Evolutionary conservation across 306 rosid species (phyloP), one percentile per base, ranked within the genome.

Genomic region (Pyrus bretschneideri): DNA sequence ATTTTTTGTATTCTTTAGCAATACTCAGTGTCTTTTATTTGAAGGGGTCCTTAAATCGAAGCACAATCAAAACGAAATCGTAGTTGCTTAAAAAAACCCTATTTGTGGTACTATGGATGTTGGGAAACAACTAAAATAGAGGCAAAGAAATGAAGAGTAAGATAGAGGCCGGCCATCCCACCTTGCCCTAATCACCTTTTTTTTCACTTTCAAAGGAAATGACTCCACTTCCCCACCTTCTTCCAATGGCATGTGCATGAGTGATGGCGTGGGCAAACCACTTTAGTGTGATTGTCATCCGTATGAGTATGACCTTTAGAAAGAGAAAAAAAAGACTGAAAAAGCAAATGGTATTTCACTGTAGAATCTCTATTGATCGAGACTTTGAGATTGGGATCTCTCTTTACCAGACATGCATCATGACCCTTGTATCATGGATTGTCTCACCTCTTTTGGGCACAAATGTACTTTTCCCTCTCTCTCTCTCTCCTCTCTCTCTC

Each of bases 381-480:
- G 97, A 89, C 66, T 74, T 86, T 81, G 89, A 84, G 97, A 89
- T 71, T 74, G 83, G 80, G 85, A 76, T 83, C 78, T 84, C 78
- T 40, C 94, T 93, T 93, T 90, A 78, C 58, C 67, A 83, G 94
- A 91, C 97, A 93, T 76, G 83, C 81, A 93, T 91, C 92, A 89
- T 91, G 90, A 87, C 51, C 83, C 72, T 83, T 87, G 81, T 78
- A 85, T 88, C 91, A 86, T 86, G 84, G 72, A 84, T 81, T 90
- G 96, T 91, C 97, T 87, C 93, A 63, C 88, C 88, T 76, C 79
- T 78, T 54, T 64, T 18, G 22, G 44, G 23, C 49, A 35, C 49
- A 33, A 35, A 13, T 35, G 17, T 11, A 44, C 27, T 21, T 62
- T 62, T 62, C n/a, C 5, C 38, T 61, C n/a, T 61, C 38, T 3